phyloP scores from a whole-genome alignment of 2,329 filamentous ascomycete genomes.

The Furcasterigmium sp. region DNA sequence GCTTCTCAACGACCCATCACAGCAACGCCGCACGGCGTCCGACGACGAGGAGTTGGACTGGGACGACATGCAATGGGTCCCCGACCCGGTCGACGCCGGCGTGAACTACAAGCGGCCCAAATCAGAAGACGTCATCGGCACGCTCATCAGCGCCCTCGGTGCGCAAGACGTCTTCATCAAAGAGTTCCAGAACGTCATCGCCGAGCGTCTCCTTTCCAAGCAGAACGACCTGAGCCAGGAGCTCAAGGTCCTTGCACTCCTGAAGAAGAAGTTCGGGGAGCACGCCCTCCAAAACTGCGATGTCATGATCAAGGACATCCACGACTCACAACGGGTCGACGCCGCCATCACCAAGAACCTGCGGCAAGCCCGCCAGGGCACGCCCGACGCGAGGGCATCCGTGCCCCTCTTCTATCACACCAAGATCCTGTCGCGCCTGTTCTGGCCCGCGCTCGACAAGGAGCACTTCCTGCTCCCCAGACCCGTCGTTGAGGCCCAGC shows the following conservation, averaged over 20 bases:
- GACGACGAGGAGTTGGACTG: constrained; percentile 75
- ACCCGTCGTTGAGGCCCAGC: constrained; percentile 55
- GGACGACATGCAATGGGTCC: constrained; percentile 90
- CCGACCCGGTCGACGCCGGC: constrained; percentile 87
- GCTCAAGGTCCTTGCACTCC: constrained; percentile 74
- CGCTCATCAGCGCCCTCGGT: constrained; percentile 81
- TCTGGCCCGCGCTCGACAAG: constrained; percentile 80
- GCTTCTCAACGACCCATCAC: constrained; percentile 57
- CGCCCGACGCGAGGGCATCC: constrained; percentile 13
- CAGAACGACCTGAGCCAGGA: constrained; percentile 71
- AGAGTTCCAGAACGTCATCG: constrained; percentile 86
- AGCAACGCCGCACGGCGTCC: constrained; percentile 43
- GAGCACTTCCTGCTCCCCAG: constrained; percentile 62
- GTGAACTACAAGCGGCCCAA: constrained; percentile 88
- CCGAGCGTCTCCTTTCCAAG: constrained; percentile 67
- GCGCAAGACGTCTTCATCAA: constrained; percentile 90
- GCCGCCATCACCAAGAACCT: constrained; percentile 50
- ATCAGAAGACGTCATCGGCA: constrained; percentile 86
- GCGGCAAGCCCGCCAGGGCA: constrained; percentile 8
- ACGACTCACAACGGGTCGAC: constrained; percentile 75
- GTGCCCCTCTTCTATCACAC: constrained; percentile 54
- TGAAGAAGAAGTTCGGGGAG: constrained; percentile 87
- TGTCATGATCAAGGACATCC: constrained; percentile 93
- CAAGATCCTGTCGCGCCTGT: constrained; percentile 85
- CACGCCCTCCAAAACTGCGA: constrained; percentile 84